A percentile compares a stretch with the other conserved stretches of the same genome.
Conservation (phyloP, 257 asterid genomes). For the Scutellaria minor region DNA sequence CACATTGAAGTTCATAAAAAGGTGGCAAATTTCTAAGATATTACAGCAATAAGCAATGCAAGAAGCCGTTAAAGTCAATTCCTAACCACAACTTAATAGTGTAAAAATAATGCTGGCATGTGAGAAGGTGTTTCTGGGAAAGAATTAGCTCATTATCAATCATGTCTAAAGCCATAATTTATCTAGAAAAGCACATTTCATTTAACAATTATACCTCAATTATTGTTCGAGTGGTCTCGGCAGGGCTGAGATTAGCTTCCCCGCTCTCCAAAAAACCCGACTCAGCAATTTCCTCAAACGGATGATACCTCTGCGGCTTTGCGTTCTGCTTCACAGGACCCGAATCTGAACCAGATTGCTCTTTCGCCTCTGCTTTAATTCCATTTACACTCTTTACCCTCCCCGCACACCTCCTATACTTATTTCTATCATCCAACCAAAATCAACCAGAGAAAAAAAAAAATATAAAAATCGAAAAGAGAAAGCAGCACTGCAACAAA, state of each 20-base stretch:
- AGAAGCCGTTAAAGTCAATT: too few relatives aligned
- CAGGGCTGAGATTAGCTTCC: conserved; percentile 71
- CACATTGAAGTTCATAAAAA: conserved; percentile 9
- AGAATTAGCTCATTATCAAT: too few relatives aligned
- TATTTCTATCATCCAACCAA: conserved; percentile 43
- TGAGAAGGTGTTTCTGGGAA: too few relatives aligned
- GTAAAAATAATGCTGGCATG: too few relatives aligned
- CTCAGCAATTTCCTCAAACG: conserved; percentile 84
- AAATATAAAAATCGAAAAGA: not conserved
- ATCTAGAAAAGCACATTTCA: conserved; percentile 12
- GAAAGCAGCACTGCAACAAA: not conserved
- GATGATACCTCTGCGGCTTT: conserved; percentile 96
- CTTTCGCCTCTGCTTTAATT: conserved; percentile 68
- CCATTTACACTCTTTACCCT: conserved; percentile 43
- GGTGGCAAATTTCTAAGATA: not conserved
- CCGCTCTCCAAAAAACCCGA: conserved; percentile 55
- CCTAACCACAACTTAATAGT: too few relatives aligned
- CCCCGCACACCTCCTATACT: conserved; percentile 46
- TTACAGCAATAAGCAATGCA: not conserved
- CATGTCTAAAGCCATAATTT: not conserved
- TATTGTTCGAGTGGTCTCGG: conserved; percentile 80
- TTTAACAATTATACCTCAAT: conserved; percentile 62
- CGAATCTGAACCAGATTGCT: conserved; percentile 59
- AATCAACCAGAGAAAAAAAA: not conserved
- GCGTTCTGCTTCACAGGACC: conserved; percentile 80